Evolutionary conservation across 768 basidiomycete species (phyloP).

Genomic region (Pisolithus tinctorius): DNA sequence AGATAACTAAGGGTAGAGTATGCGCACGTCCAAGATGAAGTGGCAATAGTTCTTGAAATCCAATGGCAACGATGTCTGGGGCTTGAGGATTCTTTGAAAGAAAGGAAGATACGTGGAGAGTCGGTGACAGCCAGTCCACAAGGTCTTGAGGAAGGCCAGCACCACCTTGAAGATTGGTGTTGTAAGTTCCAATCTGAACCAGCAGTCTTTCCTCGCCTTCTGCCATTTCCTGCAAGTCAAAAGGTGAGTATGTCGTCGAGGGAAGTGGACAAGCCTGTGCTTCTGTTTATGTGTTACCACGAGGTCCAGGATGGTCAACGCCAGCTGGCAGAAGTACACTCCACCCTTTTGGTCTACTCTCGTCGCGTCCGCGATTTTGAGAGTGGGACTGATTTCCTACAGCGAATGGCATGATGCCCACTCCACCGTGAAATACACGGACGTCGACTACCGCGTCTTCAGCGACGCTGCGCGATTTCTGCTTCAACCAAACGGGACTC

Average conservation of each 20-base stretch:
- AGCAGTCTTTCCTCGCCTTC: conserved; percentile 41
- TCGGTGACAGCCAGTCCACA: conserved; percentile 87
- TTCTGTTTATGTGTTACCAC: no score
- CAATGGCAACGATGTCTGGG: conserved; percentile 85
- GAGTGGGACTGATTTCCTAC: conserved; percentile 69
- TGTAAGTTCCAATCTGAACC: conserved; percentile 84
- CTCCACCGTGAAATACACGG: conserved; percentile 91
- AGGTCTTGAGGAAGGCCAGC: conserved; percentile 75
- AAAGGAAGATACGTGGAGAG: conserved; percentile 68
- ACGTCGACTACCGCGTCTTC: conserved; percentile 95
- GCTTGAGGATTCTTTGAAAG: conserved; percentile 56
- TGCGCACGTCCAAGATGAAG: conserved; percentile 79
- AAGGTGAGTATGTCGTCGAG: no score
- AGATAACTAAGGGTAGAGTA: conserved; percentile 3
- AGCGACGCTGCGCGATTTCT: conserved; percentile 82
- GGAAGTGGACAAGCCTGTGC: neutral
- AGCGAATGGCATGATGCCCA: conserved; percentile 86
- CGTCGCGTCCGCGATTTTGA: conserved; percentile 47
- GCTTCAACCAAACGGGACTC: conserved; percentile 33
- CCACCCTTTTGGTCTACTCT: conserved; percentile 48
- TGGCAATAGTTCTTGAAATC: conserved; percentile 90
- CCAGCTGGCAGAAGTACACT: conserved; percentile 7
- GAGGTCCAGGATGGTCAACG: neutral
- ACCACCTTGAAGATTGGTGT: conserved; percentile 81
- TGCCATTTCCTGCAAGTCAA: conserved; percentile 30